Conservation (phyloP, 1,139 yeast species). For the Yamadazyma blattariae region DNA sequence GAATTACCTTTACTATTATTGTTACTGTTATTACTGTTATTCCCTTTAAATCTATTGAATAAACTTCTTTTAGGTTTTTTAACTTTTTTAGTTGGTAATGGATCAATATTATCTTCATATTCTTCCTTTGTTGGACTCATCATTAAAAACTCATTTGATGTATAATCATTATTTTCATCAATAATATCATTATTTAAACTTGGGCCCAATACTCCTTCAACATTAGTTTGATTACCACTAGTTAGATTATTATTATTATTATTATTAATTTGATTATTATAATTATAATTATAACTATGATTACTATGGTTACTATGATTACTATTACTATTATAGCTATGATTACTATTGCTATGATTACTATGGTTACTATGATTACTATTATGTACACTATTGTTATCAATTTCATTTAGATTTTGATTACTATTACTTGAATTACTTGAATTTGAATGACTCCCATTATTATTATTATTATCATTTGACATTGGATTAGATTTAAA, state of each 20-base stretch:
- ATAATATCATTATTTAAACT: background rate
- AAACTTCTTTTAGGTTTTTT: slow-evolving; percentile 36
- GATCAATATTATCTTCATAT: slow-evolving; percentile 17
- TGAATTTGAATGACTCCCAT: too few species aligned
- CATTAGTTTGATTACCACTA: background rate
- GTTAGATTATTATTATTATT: too few species aligned
- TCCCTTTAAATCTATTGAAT: slow-evolving; percentile 41
- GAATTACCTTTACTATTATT: slow-evolving; percentile 1
- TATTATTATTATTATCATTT: slow-evolving; percentile 4
- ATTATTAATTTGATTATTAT: too few species aligned
- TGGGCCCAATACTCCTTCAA: slow-evolving; percentile 1
- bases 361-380: too few species aligned
- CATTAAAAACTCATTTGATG: slow-evolving; percentile 16
- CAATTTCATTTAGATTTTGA: background rate
- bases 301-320: too few species aligned
- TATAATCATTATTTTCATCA: slow-evolving; percentile 8
- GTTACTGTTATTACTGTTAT: slow-evolving; percentile 18
- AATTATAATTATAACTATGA: too few species aligned
- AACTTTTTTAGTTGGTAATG: slow-evolving; percentile 22
- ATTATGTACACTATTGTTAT: background rate
- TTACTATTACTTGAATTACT: background rate
- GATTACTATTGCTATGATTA: too few species aligned
- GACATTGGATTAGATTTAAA: slow-evolving; percentile 28
- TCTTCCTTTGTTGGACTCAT: slow-evolving; percentile 24
- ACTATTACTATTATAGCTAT: too few species aligned